phyloP scores from a whole-genome alignment of 495 filamentous ascomycete species.

The Bathelium albidoporum region DNA sequence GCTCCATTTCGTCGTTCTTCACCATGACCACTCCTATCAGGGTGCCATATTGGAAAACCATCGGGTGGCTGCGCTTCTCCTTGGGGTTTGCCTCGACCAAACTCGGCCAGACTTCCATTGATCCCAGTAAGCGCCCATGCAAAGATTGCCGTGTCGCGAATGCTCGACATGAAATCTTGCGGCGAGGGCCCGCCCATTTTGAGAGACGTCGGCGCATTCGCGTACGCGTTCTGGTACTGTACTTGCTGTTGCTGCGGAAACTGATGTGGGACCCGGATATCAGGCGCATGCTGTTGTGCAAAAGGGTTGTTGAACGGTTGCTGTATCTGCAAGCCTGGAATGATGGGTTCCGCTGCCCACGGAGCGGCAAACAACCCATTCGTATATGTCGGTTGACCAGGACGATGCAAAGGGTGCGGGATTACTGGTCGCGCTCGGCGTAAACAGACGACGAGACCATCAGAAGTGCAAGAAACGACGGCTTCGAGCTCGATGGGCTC shows the following conservation, averaged over 20 bases:
- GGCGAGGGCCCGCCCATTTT: conserved; percentile 13
- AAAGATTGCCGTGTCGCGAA: conserved; percentile 75
- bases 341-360: conserved; percentile 56
- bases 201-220: neutral
- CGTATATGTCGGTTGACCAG: conserved; percentile 39
- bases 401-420: conserved; percentile 41
- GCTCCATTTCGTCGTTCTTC: neutral
- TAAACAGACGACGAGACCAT: conserved; percentile 76
- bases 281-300: conserved; percentile 25
- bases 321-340: conserved; percentile 24
- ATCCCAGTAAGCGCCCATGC: conserved; percentile 75
- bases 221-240: conserved; percentile 8
- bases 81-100: conserved; percentile 48
- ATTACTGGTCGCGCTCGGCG: conserved; percentile 64
- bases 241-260: neutral
- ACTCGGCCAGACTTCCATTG: conserved; percentile 62
- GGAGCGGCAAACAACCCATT: conserved; percentile 71
- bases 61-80: conserved; percentile 49
- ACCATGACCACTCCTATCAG: conserved; percentile 5
- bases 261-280: neutral
- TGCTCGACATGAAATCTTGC: conserved; percentile 64
- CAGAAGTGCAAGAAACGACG: conserved; percentile 82
- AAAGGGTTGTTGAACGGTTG: conserved; percentile 16
- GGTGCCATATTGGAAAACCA: conserved; percentile 44
- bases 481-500: conserved; percentile 62